Conservation (phyloP, 495 filamentous ascomycete species). For the Aspergillus saccharolyticus region DNA sequence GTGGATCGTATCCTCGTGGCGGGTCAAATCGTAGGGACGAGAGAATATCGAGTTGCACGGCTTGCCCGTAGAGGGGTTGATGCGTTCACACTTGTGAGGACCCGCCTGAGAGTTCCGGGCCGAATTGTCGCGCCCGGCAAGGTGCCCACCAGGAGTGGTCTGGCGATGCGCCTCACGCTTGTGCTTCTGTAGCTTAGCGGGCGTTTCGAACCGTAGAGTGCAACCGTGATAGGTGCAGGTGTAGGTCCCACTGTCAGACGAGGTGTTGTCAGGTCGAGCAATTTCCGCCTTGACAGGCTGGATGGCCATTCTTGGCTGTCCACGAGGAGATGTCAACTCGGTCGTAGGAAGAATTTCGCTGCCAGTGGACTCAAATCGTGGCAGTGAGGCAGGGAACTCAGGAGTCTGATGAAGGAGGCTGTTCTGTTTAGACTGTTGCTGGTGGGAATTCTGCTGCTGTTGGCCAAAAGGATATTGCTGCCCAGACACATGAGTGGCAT, state of each 20-base stretch:
- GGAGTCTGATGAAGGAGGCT: constrained; percentile 44
- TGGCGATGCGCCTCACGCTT: constrained; percentile 90
- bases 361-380: constrained; percentile 60
- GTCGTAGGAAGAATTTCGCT: constrained; percentile 42
- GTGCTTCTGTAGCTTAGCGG: constrained; percentile 84
- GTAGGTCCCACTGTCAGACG: constrained; percentile 81
- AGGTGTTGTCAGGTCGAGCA: constrained; percentile 55
- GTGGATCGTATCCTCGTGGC: constrained; percentile 97
- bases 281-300: constrained; percentile 29
- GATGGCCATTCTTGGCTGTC: constrained; percentile 24
- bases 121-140: constrained; percentile 44
- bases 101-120: constrained; percentile 77
- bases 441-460: constrained; percentile 50
- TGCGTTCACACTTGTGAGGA: constrained; percentile 83
- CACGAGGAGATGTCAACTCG: constrained; percentile 25
- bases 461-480: constrained; percentile 38
- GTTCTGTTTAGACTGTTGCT: constrained; percentile 32
- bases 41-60: constrained; percentile 96
- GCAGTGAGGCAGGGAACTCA: constrained; percentile 58
- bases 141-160: constrained; percentile 41
- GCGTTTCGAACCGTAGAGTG: constrained; percentile 79
- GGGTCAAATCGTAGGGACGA: constrained; percentile 93
- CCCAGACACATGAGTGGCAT: constrained; percentile 22
- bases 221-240: constrained; percentile 94
- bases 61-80: constrained; percentile 93